Evolutionary conservation across 169 alveolate species (phyloP), one percentile per base, ranked within the genome.

Genomic region (Plasmodium fragile): DNA sequence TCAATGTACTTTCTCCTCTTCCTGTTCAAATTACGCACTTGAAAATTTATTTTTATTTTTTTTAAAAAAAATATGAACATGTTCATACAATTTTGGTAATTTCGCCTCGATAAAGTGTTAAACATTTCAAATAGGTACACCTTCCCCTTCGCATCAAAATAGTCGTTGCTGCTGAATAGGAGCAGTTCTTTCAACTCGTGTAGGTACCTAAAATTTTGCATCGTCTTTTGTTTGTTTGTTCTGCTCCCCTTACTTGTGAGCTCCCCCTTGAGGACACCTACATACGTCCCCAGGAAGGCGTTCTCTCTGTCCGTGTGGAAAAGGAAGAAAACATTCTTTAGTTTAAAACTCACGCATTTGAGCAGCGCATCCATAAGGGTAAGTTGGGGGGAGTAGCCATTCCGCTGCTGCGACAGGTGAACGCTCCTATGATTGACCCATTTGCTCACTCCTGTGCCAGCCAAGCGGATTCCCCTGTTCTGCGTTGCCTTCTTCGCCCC

Each of bases 31-130:
- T 49, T 49, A 6, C 18, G 7, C 7, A 2, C 59, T 49, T 49
- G 8, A 49, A 49, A 49, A 49, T 49, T 49, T 65, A 4, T 0
- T 65, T 65, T 65, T 65, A 6, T 10, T 25, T 65, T 65, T 28
- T 65, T 65, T 65, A 65, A 65, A 65, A 65, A 65, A 65, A 65
- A 65, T 65, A 65, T 65, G 75, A 65, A 65, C 75, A 28, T 65
- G 75, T 65, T 65, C 75, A 65, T 65, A 65, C 75, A 65, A 65
- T 25, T 28, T 4, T 25, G 75, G 75, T 65, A 65, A 5, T 65
- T 65, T 22, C 36, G 30, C 36, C 8, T 65, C 16, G 75, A 65
- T n/a, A 65, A 28, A 5, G 75, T 2, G 36, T 65, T 65, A 65
- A 65, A 65, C 36, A 65, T 65, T 22, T 65, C 75, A 6, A 65